A percentile compares a stretch with the other conserved stretches of the same genome.
Conservation (phyloP, 208 protist species). For the Eutreptiella sp. region DNA sequence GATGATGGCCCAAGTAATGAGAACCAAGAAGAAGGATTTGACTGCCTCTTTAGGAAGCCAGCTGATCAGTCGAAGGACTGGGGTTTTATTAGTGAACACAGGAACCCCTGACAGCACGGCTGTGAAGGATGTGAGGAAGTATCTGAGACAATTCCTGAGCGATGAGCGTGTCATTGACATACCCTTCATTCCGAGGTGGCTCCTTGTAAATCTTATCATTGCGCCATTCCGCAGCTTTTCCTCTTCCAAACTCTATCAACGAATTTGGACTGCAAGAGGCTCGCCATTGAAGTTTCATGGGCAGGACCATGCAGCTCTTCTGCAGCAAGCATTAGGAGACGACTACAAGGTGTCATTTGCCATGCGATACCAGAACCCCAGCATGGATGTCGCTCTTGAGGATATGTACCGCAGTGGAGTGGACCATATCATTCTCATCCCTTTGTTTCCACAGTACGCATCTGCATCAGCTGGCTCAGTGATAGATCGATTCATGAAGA, state of each 20-base stretch:
- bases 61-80: too few species aligned
- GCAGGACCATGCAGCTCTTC: neutral
- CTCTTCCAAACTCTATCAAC: slow-evolving; percentile 4
- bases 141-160: slow-evolving; percentile 15
- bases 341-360: slow-evolving; percentile 3
- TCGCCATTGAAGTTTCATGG: slow-evolving; percentile 3
- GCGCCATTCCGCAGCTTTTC: slow-evolving; percentile 1
- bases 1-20: too few species aligned
- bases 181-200: neutral
- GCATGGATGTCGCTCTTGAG: slow-evolving; percentile 6
- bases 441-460: slow-evolving; percentile 20
- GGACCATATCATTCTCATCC: slow-evolving; percentile 23
- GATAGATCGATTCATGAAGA: neutral
- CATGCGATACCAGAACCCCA: slow-evolving; percentile 16
- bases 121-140: slow-evolving; percentile 3
- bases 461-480: slow-evolving; percentile 12
- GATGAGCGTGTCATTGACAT: slow-evolving; percentile 17
- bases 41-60: too few species aligned
- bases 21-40: too few species aligned
- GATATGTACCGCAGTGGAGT: neutral
- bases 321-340: neutral
- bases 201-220: slow-evolving; percentile 19
- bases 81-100: slow-evolving; percentile 14
- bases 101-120: slow-evolving; percentile 1
- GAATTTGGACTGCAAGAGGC: slow-evolving; percentile 12